Base-by-base conservation (phyloP, 768 basidiomycete species). In the Suillus subaureus region DNA sequence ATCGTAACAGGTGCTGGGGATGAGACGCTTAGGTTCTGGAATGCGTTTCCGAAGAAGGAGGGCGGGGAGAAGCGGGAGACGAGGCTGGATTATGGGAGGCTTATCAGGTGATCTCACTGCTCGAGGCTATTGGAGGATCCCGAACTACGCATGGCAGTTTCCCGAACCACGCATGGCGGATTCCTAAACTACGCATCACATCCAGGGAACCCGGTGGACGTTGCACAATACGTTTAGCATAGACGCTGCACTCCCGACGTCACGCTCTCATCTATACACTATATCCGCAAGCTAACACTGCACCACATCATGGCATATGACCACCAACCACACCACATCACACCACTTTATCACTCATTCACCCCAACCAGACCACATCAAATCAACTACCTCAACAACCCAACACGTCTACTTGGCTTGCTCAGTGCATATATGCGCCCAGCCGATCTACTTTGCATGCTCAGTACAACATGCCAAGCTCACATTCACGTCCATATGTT, bases 1-100 rank as follows among this genome's bases (percentile, higher is more conserved):
- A 98, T 99, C 68, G 97, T 98, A 33, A 99, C 96, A 0, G 97
- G 97, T 18, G 97, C 97, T 0, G 97, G 97, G 0, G 97, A 99
- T 76, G 97, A 99, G 80, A 99, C 97, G 4, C 79, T 99, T 62
- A 79, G 96, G 68, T 99, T 99, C 78, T 99, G 97, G 97, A 97
- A 95, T 75, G 96, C 95, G 0, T 98, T 99, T 73, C 92, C 93
- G n/a, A 89, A 87, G 77, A 85, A 81, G 69, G 89, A 89, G 63
- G 77, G 73, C 45, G 74, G 74, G 33, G 78, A 76, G 55, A 73
- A 75, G 45, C 77, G 67, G 70, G 70, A 82, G 42, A 83, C 82
- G 31, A 73, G 70, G 61, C 70, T 85, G 61, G 84, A 85, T 63
- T 85, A 83, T 72, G 81, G 81, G 47, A 78, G 77, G 63, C 70